Base-by-base conservation (phyloP, 495 filamentous ascomycete genomes). In the Aspergillus homomorphus region DNA sequence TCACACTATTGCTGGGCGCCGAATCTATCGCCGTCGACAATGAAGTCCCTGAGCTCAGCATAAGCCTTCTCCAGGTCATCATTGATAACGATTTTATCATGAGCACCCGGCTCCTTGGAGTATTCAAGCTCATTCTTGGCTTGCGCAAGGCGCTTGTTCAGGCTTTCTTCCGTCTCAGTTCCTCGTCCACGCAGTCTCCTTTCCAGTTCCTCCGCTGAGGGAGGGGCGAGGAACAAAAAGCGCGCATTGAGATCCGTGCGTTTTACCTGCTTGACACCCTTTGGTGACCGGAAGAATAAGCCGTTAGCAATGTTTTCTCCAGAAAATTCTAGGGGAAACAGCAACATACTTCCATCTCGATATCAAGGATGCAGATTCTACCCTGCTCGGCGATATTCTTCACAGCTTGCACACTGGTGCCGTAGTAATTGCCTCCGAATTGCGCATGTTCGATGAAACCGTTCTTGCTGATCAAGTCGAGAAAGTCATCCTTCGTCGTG, bases 231-330 rank as follows among this genome's bases (percentile, higher is more conserved):
- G 70, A 97, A 97, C 54, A 96, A 69, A 69, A 89, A 96, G 28
- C 92, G 86, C 14, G 93, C 89, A 57, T 85, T 78, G 63, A 95
- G 80, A 68, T 84, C 77, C 51, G 87, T 85, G 15, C 82, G 81
- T 68, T 90, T 90, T 58, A 98, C 90, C 77, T 97, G 94, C 75
- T 97, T 97, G 48, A 97, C 92, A 26, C 93, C 94, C 87, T 87
- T 58, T 58, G 76, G 78, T 89, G 14, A 42, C 42, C 0, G 23
- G 26, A 28, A 28, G 9, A 28, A 28, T 9, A 9, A n/a, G 26
- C 24, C n/a, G 23, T 60, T 24, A 56, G 38, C 22, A 26, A 16
- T 7, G 20, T 26, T 9, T 26, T 22, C 12, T 50, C 22, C 30
- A n/a, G 4, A n/a, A 7, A 12, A 14, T 14, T 5, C 4, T 12